Conservation (phyloP, 352 stramenopile species). For the Phytophthora tentaculata region DNA sequence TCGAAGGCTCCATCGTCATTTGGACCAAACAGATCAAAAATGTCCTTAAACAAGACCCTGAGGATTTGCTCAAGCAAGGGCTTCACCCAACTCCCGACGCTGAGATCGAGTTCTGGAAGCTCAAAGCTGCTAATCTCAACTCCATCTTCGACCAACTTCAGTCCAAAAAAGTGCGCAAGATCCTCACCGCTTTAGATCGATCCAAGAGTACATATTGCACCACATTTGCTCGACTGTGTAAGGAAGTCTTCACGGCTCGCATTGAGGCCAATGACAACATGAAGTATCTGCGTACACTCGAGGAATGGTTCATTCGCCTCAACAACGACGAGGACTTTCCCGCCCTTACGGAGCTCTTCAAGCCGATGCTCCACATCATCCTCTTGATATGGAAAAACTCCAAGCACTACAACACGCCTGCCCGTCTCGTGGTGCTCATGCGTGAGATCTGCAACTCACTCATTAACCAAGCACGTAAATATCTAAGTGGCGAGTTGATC, state of each 20-base stretch:
- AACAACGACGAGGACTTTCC: conserved; percentile 96
- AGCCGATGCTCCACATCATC: conserved; percentile 98
- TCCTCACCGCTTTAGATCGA: conserved; percentile 94
- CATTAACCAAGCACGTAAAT: conserved; percentile 94
- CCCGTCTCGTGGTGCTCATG: conserved; percentile 96
- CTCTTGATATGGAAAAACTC: conserved; percentile 99
- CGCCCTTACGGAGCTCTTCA: conserved; percentile 94
- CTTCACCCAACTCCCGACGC: conserved; percentile 96
- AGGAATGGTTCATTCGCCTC: conserved; percentile 96
- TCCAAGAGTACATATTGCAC: conserved; percentile 97
- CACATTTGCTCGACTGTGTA: conserved; percentile 96
- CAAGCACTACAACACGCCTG: conserved; percentile 98
- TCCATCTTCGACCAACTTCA: conserved; percentile 95
- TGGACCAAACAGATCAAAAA: conserved; percentile 99
- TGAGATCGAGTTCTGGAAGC: conserved; percentile 98
- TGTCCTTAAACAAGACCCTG: conserved; percentile 98
- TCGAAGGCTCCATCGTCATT: conserved; percentile 98
- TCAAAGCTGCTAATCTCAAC: conserved; percentile 96
- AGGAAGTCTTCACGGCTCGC: conserved; percentile 96
- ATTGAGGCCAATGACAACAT: conserved; percentile 99
- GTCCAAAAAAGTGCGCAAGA: conserved; percentile 94
- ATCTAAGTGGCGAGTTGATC: conserved; percentile 95
- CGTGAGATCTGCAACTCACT: conserved; percentile 98
- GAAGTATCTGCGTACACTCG: conserved; percentile 96
- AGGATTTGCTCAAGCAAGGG: conserved; percentile 95